These are phyloP conservation scores for Talaromyces thailandensis DNA, from an alignment of 495 filamentous ascomycete species.

Conservation along the genomic window DNA sequence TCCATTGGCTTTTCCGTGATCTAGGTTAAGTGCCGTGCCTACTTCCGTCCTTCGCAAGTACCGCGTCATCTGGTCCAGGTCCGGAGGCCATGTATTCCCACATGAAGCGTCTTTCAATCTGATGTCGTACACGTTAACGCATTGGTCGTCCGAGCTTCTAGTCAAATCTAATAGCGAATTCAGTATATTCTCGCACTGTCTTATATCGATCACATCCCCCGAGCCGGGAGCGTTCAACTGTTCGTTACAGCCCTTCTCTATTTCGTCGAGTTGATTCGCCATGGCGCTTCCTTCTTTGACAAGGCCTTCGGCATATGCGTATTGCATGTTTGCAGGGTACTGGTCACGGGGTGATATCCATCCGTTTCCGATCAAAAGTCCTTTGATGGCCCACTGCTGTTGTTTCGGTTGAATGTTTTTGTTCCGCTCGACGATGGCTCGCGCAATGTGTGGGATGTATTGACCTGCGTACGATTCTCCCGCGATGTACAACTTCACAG, in stretches of 20 bases:
- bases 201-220: constrained; percentile 54
- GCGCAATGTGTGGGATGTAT: constrained; percentile 92
- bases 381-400: constrained; percentile 66
- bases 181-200: constrained; percentile 65
- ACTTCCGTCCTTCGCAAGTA: constrained; percentile 85
- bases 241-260: constrained; percentile 57
- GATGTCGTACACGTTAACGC: constrained; percentile 93
- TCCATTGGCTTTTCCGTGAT: constrained; percentile 67
- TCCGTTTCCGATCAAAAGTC: constrained; percentile 90
- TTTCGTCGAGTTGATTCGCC: constrained; percentile 57
- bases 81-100: constrained; percentile 94
- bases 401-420: constrained; percentile 20
- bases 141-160: constrained; percentile 43
- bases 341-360: constrained; percentile 90
- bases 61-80: constrained; percentile 63
- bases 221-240: constrained; percentile 42
- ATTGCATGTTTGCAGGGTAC: constrained; percentile 80
- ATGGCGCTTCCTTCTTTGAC: constrained; percentile 54
- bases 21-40: constrained; percentile 68
- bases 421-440: constrained; percentile 80
- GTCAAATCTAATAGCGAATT: constrained; percentile 57
- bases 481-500: constrained; percentile 71
- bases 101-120: constrained; percentile 70
- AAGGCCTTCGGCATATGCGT: constrained; percentile 64
- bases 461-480: constrained; percentile 97